Conservation (phyloP, 176 grass and related monocot species). For the Zea mays region Zm-B73-REFERENCE-NAM-5.0 NC_050104.1:13992001-13992500, state of each 20-base stretch:
- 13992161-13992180: not conserved
- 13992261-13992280: constrained; percentile 53
- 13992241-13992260: not conserved
- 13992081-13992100: not conserved
- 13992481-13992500: constrained; percentile 46
- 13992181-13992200: not conserved
- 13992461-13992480: constrained; percentile 62
- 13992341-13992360: constrained; percentile 76
- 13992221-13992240: too few species aligned
- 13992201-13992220: not conserved
- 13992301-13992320: constrained; percentile 38
- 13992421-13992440: constrained; percentile 57
- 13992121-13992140: not conserved
- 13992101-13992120: not conserved
- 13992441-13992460: constrained; percentile 65
- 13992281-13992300: constrained; percentile 50
- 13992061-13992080: constrained; percentile 6
- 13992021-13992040: constrained; percentile 52
- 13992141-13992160: constrained; percentile 37
- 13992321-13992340: constrained; percentile 48
- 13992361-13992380: constrained; percentile 53
- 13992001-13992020: constrained; percentile 31
- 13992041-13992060: constrained; percentile 31
- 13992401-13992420: constrained; percentile 36
- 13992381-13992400: constrained; percentile 48